Evolutionary conservation across 192 early-diverging fungal species (phyloP).

Genomic region (Chytriomyces confervae): DNA sequence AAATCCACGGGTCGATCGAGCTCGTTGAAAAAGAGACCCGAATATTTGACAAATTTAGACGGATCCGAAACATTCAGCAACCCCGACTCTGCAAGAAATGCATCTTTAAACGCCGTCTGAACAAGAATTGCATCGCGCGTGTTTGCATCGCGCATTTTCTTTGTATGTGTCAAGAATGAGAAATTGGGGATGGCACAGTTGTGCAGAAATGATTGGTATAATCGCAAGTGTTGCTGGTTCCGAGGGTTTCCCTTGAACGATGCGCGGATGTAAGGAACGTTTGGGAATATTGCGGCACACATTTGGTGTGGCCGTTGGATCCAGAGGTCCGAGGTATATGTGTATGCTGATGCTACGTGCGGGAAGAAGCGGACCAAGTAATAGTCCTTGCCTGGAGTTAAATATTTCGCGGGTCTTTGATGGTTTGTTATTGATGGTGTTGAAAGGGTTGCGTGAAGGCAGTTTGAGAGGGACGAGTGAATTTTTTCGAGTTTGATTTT

Average conservation of each 20-base stretch:
- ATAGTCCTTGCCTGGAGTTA: too few relatives aligned
- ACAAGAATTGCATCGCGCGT: slow-evolving; percentile 1
- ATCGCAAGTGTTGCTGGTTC: not conserved
- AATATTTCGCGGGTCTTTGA: too few relatives aligned
- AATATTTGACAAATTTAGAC: slow-evolving; percentile 31
- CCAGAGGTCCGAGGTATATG: not conserved
- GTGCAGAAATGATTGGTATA: not conserved
- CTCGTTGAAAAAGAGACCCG: slow-evolving; percentile 37
- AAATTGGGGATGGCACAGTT: not conserved
- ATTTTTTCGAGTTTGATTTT: too few relatives aligned
- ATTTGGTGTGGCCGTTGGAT: not conserved
- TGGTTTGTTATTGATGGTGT: too few relatives aligned
- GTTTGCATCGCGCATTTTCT: not conserved
- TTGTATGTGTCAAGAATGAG: not conserved
- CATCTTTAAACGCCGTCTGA: too few relatives aligned
- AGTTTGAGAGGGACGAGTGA: too few relatives aligned
- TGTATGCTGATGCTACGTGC: not conserved
- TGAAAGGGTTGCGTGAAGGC: too few relatives aligned
- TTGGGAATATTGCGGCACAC: not conserved
- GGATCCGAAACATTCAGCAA: not conserved
- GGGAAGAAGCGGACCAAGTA: too few relatives aligned
- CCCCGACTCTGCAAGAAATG: not conserved
- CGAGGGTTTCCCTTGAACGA: not conserved
- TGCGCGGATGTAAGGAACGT: not conserved
- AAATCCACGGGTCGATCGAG: slow-evolving; percentile 1